These are phyloP conservation scores for Penicillium paneum DNA, from an alignment of 2,329 filamentous ascomycete species.

Conservation along the genomic window DNA sequence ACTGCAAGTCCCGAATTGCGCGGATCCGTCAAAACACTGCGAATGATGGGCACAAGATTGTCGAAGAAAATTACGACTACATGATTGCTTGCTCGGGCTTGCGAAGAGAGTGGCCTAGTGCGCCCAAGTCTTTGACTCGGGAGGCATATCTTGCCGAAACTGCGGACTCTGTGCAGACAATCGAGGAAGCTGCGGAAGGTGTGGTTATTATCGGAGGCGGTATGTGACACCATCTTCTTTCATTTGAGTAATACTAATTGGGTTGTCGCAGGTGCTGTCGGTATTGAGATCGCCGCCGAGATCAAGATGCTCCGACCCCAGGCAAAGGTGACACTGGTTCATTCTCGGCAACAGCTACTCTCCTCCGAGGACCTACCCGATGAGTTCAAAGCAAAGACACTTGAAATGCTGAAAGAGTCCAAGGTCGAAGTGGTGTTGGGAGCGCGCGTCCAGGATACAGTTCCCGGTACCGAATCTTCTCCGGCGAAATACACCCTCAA, in stretches of 20 bases:
- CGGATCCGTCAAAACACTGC: neutral
- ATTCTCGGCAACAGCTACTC: conserved; percentile 65
- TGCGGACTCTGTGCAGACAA: neutral
- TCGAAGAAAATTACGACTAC: conserved; percentile 51
- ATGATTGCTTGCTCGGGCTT: conserved; percentile 67
- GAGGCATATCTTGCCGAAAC: conserved; percentile 55
- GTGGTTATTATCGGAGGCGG: conserved; percentile 57
- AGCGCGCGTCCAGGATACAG: conserved; percentile 2
- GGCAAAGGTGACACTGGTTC: conserved; percentile 66
- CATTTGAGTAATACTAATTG: conserved; percentile 39
- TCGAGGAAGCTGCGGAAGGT: neutral
- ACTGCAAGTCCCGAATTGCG: conserved; percentile 3
- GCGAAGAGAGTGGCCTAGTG: conserved; percentile 65
- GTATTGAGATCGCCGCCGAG: conserved; percentile 75
- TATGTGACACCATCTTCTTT: neutral
- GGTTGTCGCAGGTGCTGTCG: conserved; percentile 61
- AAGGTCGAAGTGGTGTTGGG: conserved; percentile 47
- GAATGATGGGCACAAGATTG: neutral
- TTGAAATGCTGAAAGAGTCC: conserved; percentile 56
- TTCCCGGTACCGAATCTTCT: neutral
- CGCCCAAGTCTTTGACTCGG: conserved; percentile 61
- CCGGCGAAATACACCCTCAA: conserved; percentile 42
- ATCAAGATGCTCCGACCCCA: conserved; percentile 62
- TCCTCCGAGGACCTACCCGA: conserved; percentile 68
- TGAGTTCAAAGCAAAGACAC: conserved; percentile 61